Evolutionary conservation across 345 rosid genomes (phyloP), one percentile per base, ranked within the genome.

Genomic region (Turritis glabra): DNA sequence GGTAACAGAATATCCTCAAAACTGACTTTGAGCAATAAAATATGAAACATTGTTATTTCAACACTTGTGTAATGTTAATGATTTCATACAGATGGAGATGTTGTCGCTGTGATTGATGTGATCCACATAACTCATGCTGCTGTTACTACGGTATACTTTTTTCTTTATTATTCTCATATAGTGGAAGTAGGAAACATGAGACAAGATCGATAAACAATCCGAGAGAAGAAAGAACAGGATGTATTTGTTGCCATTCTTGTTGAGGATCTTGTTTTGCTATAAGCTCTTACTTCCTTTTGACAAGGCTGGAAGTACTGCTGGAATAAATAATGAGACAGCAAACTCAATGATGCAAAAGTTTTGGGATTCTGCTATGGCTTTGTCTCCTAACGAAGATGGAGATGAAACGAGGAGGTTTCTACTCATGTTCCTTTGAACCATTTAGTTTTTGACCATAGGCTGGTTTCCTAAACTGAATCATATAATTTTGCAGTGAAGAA

Each of bases 321-420:
- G 91, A 78, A 76, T 84, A 68, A 87, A 74, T 69, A 89, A 82
- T 57, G 99, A 96, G 84, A 79, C 92, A 69, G 78, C 94, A 62
- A 85, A 76, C 87, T 64, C 93, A 26, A 84, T 92, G 97, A 89
- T 92, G 96, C 98, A 96, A 76, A 96, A 86, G 77, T 92, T 96
- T 85, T 96, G 99, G 98, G 99, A 96, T 84, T 90, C 99, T 1
- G 96, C 98, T 64, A 88, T 92, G 92, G 81, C 90, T 54, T 62
- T 83, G 58, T 84, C 91, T 80, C 88, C 90, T 51, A 51, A 69
- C 35, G 99, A 87, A 47, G 97, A 95, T 25, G 93, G 85, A 1
- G 99, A 95, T 7, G 99, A 92, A n/a, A 59, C 82, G 30, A 90
- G 98, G 96, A 74, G 78, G 78, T 74, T 89, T 40, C 3, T 50